Evolutionary conservation across 768 basidiomycete genomes (phyloP).

Genomic region (Naganishia randhawae): DNA sequence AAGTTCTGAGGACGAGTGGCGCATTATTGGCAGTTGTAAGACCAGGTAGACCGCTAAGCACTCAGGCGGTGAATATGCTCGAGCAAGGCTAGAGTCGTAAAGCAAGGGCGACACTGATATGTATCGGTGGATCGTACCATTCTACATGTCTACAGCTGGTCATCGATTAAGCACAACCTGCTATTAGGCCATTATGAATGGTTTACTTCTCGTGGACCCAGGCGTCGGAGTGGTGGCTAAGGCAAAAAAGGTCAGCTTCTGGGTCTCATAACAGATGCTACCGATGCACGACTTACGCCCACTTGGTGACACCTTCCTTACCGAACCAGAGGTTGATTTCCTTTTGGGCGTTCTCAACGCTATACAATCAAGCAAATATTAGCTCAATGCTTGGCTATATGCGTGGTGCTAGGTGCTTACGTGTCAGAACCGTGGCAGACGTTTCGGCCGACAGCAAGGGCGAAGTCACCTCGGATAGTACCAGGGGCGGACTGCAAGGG

Average conservation of each 20-base stretch:
- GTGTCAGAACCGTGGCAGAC: slow-evolving; percentile 39
- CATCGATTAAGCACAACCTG: neutral
- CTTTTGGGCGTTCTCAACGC: slow-evolving; percentile 61
- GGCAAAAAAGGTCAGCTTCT: slow-evolving; percentile 34
- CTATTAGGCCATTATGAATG: neutral
- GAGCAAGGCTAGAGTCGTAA: neutral
- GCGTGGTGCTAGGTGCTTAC: neutral
- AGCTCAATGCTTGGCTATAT: neutral
- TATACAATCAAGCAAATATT: slow-evolving; percentile 45
- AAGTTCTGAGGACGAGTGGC: slow-evolving; percentile 7
- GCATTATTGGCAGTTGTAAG: neutral
- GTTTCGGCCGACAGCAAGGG: slow-evolving; percentile 77
- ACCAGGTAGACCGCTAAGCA: neutral
- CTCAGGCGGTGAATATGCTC: neutral
- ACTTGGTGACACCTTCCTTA: slow-evolving; percentile 45
- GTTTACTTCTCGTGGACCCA: slow-evolving; percentile 31
- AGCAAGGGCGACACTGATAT: neutral
- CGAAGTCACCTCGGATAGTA: slow-evolving; percentile 93
- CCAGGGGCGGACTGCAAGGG: slow-evolving; percentile 83
- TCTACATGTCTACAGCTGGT: neutral
- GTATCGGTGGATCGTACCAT: neutral
- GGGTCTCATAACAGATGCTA: slow-evolving; percentile 37
- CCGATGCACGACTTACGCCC: slow-evolving; percentile 34
- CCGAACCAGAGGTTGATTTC: slow-evolving; percentile 78
- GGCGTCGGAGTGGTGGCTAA: slow-evolving; percentile 24